Base-by-base conservation (phyloP, 1,284 basidiomycete genomes). In the Ustilago loliicola region DNA sequence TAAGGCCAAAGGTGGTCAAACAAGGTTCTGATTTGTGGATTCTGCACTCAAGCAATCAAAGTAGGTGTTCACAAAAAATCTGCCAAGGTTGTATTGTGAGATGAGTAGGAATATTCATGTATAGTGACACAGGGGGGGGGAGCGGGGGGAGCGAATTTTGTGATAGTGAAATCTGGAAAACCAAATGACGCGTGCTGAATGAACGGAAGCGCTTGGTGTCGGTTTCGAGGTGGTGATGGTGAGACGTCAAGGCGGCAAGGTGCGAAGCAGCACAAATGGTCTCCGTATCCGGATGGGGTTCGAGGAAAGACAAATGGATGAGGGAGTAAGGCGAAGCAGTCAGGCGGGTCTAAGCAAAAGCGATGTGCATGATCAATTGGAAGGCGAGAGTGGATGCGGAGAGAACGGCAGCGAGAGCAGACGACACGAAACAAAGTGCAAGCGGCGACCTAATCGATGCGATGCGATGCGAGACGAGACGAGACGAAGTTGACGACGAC, bases 281-380 rank as follows among this genome's bases (percentile, higher is more conserved):
- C n/a, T n/a, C n/a, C n/a, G 45, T 50, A 50, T 59, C 45, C 57
- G 57, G 57, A 59, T 50, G 57, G 21, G 57, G 57, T 36, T 6
- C 38, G 29, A 59, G 13, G 45, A 15, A 21, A 45, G 30, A 54
- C 29, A 53, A 32, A 38, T 1, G 34, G 52, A 47, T n/a, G 11
- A 47, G 17, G 10, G 51, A 53, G 13, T 15, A 34, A 53, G 32
- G n/a, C 21, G n/a, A n/a, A n/a, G n/a, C n/a, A n/a, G n/a, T n/a
- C n/a, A n/a, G n/a, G n/a, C 9, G 13, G 13, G 38, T 23, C n/a
- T n/a, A 40, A 47, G 10, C 25, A 34, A 30, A 29, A 52, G 50
- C 50, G 30, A 52, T 10, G 19, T 25, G 10, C 23, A 8, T 47
- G 45, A 11, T 47, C 45, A 47, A 47, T 7, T 34, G 32, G 32